Conservation (phyloP, 768 basidiomycete genomes). For the Xerocomus brunneocitrinus region DNA sequence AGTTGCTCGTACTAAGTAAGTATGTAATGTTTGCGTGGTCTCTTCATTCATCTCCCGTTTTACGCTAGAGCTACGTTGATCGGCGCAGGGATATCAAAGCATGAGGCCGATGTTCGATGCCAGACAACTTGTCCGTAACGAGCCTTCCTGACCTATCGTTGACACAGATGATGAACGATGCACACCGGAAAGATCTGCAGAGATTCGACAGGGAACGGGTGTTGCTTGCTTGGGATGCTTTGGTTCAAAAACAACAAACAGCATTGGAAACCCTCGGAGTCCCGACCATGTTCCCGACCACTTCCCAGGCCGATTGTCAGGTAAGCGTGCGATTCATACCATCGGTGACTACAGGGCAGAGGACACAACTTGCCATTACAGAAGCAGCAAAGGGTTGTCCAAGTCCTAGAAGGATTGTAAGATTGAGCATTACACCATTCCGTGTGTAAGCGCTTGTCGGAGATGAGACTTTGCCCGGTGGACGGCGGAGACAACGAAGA, state of each 20-base stretch:
- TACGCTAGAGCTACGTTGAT: constrained; percentile 58
- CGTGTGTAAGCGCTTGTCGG: neutral
- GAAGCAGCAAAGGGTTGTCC: constrained; percentile 68
- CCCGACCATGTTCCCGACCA: constrained; percentile 67
- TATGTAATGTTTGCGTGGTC: constrained; percentile 1
- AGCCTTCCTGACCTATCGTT: constrained; percentile 13
- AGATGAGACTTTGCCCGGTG: neutral
- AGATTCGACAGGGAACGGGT: constrained; percentile 69
- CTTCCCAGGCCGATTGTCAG: constrained; percentile 47
- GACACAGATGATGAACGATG: constrained; percentile 58
- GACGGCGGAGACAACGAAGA: neutral
- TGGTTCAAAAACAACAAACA: constrained; percentile 67
- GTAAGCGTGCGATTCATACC: constrained; percentile 34
- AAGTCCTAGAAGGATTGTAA: constrained; percentile 57
- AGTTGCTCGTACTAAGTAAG: constrained; percentile 62
- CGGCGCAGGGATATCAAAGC: constrained; percentile 59
- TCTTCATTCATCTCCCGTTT: constrained; percentile 2
- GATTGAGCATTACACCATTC: neutral
- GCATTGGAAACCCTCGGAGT: constrained; percentile 56
- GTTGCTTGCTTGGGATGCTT: constrained; percentile 70
- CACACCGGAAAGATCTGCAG: constrained; percentile 58
- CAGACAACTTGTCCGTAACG: constrained; percentile 2
- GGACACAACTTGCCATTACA: constrained; percentile 25
- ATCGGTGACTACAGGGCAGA: neutral
- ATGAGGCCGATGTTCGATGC: constrained; percentile 45